Evolutionary conservation across 140 eudicot genomes (phyloP).

Genomic region (Bidens hawaiensis): DNA sequence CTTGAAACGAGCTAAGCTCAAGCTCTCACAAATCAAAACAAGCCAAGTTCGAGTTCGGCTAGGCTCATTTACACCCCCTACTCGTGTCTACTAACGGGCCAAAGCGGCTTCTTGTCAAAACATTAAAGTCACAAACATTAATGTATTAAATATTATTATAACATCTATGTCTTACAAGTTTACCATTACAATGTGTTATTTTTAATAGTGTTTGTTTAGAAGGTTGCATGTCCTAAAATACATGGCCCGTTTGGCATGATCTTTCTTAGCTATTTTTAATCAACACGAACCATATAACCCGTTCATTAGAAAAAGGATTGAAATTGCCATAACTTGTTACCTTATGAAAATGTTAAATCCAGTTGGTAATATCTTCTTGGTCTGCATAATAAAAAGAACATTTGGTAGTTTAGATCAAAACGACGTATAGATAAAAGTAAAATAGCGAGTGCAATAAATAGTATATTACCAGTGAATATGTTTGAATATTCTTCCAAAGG

Average conservation of each 20-base stretch:
- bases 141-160: not conserved
- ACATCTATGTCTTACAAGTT: not conserved
- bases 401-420: conserved; percentile 8
- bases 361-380: conserved; percentile 57
- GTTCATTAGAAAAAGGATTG: not conserved
- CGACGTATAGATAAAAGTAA: not conserved
- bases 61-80: too few relatives aligned
- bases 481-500: conserved; percentile 62
- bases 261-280: not conserved
- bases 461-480: conserved; percentile 60
- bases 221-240: not conserved
- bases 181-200: too few relatives aligned
- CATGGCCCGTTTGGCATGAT: not conserved
- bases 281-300: not conserved
- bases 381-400: conserved; percentile 40
- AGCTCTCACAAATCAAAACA: too few relatives aligned
- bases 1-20: too few relatives aligned
- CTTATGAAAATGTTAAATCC: conserved; percentile 54
- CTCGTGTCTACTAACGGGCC: not conserved
- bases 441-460: not conserved
- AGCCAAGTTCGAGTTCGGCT: too few relatives aligned
- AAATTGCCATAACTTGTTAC: conserved; percentile 31
- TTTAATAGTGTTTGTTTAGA: not conserved
- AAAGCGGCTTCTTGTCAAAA: not conserved
- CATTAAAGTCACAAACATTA: not conserved